Base-by-base conservation (phyloP, 2,329 filamentous ascomycete species). In the Fusarium sublunatum region DNA sequence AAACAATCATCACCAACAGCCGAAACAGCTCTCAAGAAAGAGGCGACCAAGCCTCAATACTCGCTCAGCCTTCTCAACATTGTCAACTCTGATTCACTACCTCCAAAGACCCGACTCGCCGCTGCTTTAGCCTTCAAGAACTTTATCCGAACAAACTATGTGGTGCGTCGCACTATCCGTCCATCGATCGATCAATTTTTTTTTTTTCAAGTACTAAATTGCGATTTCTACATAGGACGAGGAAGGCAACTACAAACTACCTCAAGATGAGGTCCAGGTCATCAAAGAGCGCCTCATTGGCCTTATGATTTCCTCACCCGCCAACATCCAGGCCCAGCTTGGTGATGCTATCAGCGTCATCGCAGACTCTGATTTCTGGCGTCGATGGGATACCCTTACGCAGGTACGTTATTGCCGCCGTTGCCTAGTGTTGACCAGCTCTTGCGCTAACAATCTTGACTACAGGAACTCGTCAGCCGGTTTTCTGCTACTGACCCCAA, bases 111-210 rank as follows among this genome's bases (percentile, higher is more conserved):
- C 60, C 89, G 95, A 62, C 88, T 99, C 38, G 88, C 94, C 7
- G 92, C 91, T 71, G 92, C 95, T 26, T 84, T 99, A 58, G 95
- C 91, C 81, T 99, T 99, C 86, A 99, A 99, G 81, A 99, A 99
- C 82, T 96, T 97, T 77, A 93, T 99, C 73, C 91, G 91, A 77
- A 88, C 91, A 74, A 95, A 93, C 82, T 99, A 96, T 87, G 91
- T 92, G 70, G 88, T 90, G 78, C 69, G 86, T 81, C 45, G 47
- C 38, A 22, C 29, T 13, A n/a, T n/a, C 40, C 31, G 35, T 39
- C 34, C 35, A 24, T 53, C 45, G 43, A 44, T 39, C 59, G 45
- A 57, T 36, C 43, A 42, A 19, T 19, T 19, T 19, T 19, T 19
- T 19, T 19, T 53, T 24, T 19, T n/a, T 49, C 36, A 53, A 57